These are phyloP conservation scores for Candida tunisiensis DNA, from an alignment of 1,139 yeast genomes.

Conservation along the genomic window DNA sequence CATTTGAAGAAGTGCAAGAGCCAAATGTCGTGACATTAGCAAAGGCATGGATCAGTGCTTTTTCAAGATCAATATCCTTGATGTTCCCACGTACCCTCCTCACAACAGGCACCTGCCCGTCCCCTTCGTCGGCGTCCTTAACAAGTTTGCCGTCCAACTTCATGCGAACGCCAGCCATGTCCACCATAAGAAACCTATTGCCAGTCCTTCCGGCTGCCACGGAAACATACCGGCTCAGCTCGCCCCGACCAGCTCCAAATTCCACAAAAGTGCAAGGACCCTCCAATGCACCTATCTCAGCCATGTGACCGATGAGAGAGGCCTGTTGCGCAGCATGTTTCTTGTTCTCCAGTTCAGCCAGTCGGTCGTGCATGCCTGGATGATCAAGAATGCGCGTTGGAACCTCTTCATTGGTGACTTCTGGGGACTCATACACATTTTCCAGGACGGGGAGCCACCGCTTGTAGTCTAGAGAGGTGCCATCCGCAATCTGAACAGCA, in stretches of 20 bases:
- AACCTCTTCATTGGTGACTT: slow-evolving; percentile 5
- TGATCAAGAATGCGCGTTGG: slow-evolving; percentile 7
- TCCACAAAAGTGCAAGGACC: slow-evolving; percentile 30
- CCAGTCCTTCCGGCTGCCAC: too few species aligned
- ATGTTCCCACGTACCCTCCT: too few species aligned
- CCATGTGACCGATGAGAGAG: slow-evolving; percentile 58
- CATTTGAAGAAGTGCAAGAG: too few species aligned
- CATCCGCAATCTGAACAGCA: slow-evolving; percentile 1
- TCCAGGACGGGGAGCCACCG: slow-evolving; percentile 22
- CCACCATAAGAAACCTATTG: slow-evolving; percentile 38
- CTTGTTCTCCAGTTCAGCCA: slow-evolving; percentile 33
- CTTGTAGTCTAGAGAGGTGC: slow-evolving; percentile 7
- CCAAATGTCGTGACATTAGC: slow-evolving; percentile 16
- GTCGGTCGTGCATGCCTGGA: slow-evolving; percentile 22
- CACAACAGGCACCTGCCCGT: too few species aligned
- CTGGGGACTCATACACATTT: slow-evolving; percentile 8
- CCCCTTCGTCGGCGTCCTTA: slow-evolving; percentile 27
- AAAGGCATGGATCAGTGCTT: too few species aligned
- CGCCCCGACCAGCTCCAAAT: slow-evolving; percentile 88
- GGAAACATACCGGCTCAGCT: slow-evolving; percentile 54
- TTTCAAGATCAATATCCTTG: too few species aligned
- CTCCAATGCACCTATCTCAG: slow-evolving; percentile 25
- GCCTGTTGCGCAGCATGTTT: slow-evolving; percentile 79
- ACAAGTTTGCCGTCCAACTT: slow-evolving; percentile 57
- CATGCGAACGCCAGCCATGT: slow-evolving; percentile 63